A percentile compares a stretch with the other conserved stretches of the same genome.
These are phyloP conservation scores for Knufia fluminis DNA, from an alignment of 2,329 filamentous ascomycete genomes.

Conservation along the genomic window DNA sequence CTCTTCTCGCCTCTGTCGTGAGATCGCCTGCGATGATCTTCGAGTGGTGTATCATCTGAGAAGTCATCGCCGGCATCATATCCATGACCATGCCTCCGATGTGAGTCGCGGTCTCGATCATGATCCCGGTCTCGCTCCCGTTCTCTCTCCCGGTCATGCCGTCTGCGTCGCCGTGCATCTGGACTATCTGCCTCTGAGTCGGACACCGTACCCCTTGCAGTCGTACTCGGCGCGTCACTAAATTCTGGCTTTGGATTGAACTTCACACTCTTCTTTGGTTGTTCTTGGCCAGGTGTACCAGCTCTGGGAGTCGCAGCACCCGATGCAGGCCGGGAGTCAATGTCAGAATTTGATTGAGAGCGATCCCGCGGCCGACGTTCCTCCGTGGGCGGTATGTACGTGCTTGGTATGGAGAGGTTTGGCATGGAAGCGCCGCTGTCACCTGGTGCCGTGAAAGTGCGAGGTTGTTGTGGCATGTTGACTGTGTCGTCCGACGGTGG, in stretches of 20 bases:
- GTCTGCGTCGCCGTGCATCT: constrained; percentile 12
- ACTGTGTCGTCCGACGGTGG: constrained; percentile 1
- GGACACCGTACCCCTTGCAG: constrained; percentile 1
- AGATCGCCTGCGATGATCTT: constrained; percentile 12
- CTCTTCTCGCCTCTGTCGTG: not conserved
- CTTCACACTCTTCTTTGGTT: constrained; percentile 18
- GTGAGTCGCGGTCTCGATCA: constrained; percentile 21
- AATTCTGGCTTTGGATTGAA: constrained; percentile 20
- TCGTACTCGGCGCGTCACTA: constrained; percentile 3
- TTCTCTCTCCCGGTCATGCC: constrained; percentile 17
- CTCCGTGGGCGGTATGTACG: constrained; percentile 11
- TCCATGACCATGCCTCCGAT: constrained; percentile 15
- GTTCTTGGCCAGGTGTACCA: constrained; percentile 13
- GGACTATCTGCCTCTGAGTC: constrained; percentile 14
- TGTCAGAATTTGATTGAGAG: not conserved
- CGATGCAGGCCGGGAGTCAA: constrained; percentile 12
- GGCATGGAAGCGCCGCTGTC: constrained; percentile 3
- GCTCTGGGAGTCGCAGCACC: constrained; percentile 6
- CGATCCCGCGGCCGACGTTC: not conserved
- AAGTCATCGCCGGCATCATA: constrained; percentile 14
- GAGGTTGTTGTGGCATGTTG: not conserved
- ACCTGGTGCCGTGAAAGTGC: not conserved
- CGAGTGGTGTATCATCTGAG: constrained; percentile 17
- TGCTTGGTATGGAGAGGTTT: constrained; percentile 1
- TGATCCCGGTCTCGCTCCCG: constrained; percentile 37